phyloP scores from a whole-genome alignment of 129 eudicot species.

The Flaveria robusta region DNA sequence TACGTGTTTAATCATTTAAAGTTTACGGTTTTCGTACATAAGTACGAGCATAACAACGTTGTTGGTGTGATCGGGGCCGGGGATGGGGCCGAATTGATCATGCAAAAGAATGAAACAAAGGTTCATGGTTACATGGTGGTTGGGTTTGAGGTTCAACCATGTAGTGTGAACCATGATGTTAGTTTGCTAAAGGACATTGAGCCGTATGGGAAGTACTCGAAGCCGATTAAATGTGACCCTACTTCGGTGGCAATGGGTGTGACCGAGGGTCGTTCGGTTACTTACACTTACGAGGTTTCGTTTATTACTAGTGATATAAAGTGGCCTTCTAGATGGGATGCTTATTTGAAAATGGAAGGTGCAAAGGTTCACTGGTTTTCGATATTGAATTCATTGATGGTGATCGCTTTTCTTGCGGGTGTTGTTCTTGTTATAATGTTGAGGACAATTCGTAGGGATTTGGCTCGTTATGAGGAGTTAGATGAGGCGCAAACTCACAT shows the following conservation, averaged over 20 bases:
- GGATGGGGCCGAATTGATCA: slow-evolving; percentile 37
- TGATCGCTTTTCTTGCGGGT: slow-evolving; percentile 44
- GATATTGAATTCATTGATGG: slow-evolving; percentile 50
- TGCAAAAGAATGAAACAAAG: slow-evolving; percentile 15
- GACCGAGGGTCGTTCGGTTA: slow-evolving; percentile 27
- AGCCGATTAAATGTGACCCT: slow-evolving; percentile 26
- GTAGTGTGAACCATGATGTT: slow-evolving; percentile 37
- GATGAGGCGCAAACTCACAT: slow-evolving; percentile 42
- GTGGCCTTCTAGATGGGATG: slow-evolving; percentile 53
- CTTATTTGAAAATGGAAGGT: slow-evolving; percentile 50
- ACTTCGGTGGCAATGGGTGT: slow-evolving; percentile 33
- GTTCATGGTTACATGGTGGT: slow-evolving; percentile 44
- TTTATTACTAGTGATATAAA: slow-evolving; percentile 43
- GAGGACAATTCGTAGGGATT: slow-evolving; percentile 45
- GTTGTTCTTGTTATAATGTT: slow-evolving; percentile 40
- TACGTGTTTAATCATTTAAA: slow-evolving; percentile 45
- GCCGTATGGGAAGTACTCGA: slow-evolving; percentile 24
- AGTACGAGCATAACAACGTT: slow-evolving; percentile 36
- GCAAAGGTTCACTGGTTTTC: slow-evolving; percentile 50
- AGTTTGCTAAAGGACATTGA: slow-evolving; percentile 18
- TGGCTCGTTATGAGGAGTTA: slow-evolving; percentile 46
- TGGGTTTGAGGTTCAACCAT: slow-evolving; percentile 44
- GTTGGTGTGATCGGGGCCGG: slow-evolving; percentile 40
- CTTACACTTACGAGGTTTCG: slow-evolving; percentile 37
- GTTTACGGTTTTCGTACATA: slow-evolving; percentile 38